These are phyloP conservation scores for Ramalina peruviana DNA, from an alignment of 495 filamentous ascomycete species.

Conservation along the genomic window DNA sequence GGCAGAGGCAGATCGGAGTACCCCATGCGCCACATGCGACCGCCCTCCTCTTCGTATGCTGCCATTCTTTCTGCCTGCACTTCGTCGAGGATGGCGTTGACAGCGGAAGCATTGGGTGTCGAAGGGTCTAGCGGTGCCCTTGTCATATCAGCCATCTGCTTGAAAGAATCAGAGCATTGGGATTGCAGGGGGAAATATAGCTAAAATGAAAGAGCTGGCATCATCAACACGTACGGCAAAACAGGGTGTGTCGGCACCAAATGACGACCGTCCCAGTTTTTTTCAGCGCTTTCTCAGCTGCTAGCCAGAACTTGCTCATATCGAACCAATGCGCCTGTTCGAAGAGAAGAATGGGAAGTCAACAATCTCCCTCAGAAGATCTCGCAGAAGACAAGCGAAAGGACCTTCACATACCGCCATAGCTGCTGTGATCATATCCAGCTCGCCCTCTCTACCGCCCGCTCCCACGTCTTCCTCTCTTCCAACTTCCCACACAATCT, in stretches of 20 bases:
- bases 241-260: slow-evolving; percentile 25
- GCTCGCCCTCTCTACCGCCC: slow-evolving; percentile 19
- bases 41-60: slow-evolving; percentile 26
- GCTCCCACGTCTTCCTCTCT: slow-evolving; percentile 31
- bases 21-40: slow-evolving; percentile 19
- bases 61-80: not conserved
- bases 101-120: slow-evolving; percentile 20
- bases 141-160: not conserved
- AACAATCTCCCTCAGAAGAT: not conserved
- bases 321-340: slow-evolving; percentile 47
- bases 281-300: slow-evolving; percentile 34
- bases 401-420: slow-evolving; percentile 24
- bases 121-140: slow-evolving; percentile 16
- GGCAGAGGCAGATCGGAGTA: slow-evolving; percentile 36
- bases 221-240: slow-evolving; percentile 8
- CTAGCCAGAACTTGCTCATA: slow-evolving; percentile 37
- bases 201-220: not conserved
- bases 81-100: slow-evolving; percentile 20
- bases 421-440: slow-evolving; percentile 39
- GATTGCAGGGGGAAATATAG: too few relatives aligned
- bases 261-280: slow-evolving; percentile 43
- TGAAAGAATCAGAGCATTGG: not conserved
- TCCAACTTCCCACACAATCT: slow-evolving; percentile 30
- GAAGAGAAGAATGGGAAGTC: not conserved
- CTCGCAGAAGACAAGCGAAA: not conserved